Evolutionary conservation across 441 rosid species (phyloP), one percentile per base, ranked within the genome.

Genomic region (Bruguiera hainesii): DNA sequence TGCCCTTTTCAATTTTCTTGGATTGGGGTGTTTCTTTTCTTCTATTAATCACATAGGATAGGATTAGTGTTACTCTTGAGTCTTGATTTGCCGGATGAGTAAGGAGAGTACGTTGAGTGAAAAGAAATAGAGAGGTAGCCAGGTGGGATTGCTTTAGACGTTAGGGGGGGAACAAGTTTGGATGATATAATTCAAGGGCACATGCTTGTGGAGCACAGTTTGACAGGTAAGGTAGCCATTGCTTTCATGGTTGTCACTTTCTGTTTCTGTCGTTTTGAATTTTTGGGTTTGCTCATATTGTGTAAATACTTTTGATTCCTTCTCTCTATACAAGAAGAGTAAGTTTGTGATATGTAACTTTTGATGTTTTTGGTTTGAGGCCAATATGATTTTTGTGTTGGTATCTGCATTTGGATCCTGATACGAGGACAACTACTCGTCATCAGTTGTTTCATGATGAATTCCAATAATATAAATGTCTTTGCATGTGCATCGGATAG

Each of bases 161-260:
- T 3, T 63, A 67, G 73, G 52, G 75, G 75, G 71, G 75, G 75
- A 39, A 62, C 81, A 61, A 69, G 51, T 52, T 37, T 49, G 56
- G 70, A 66, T n/a, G 63, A 67, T 59, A 65, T 72, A 72, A 73
- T 70, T 68, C 70, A 73, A 66, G 46, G 63, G 66, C 78, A 78
- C 81, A 65, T 74, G 76, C 66, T 37, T 42, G 58, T 64, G 73
- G 64, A 71, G 64, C 71, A 68, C 16, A 71, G 68, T 46, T 19
- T 63, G 76, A 80, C 80, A 82, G 79, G 77, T 42, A 42, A 13
- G 48, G 48, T 75, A 75, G 61, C 75, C 61, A 55, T 67, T 63
- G 76, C 75, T 72, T 68, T 71, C 79, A 48, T 53, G 73, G 65
- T 73, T 77, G 83, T 77, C 78, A 64, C 69, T 39, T 66, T 73